Base-by-base conservation (phyloP, 345 rosid genomes). In the Psidium friedrichsthalianum region DNA sequence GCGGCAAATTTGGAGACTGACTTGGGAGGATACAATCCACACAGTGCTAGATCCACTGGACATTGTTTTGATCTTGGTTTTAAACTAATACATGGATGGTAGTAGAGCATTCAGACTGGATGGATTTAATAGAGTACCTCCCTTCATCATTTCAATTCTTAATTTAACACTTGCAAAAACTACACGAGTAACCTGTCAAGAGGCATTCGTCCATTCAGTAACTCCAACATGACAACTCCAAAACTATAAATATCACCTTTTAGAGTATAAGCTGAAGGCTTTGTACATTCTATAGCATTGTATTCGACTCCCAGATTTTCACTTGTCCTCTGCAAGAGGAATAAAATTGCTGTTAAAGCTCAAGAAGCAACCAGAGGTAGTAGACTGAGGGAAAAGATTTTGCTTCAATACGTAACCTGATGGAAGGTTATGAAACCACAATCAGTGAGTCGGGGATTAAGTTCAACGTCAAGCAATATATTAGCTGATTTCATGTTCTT, bases 401-500 rank as follows among this genome's bases (percentile, higher is more conserved):
- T 40, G 29, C n/a, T 42, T 74, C 24, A 52, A 57, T 54, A n/a
- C 78, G 87, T 88, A 64, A 95, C 99, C 88, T 92, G 92, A 87
- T 95, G 95, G 86, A 94, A 95, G 90, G 89, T 91, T 6, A 94
- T 93, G 89, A 96, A 82, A 47, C 99, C 99, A 74, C 94, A 93
- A 90, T 97, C 99, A 1, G 96, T 90, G 16, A 97, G 93, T 64
- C 83, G 95, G 82, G 99, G 98, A 89, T 83, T 96, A 87, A 97
- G 95, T 59, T 97, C 98, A 76, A 88, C 87, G 89, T 97, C 98
- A 13, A 97, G 96, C 93, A 97, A 91, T 86, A 97, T 93, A 84
- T 95, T 97, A 8, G 99, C 91, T 47, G 99, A 97, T 88, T 97
- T 97, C 90, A 97, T 94, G 89, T 94, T 96, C 94, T 97, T 95